phyloP scores from a whole-genome alignment of 2,329 filamentous ascomycete genomes.

The Hypoxylon sp. region DNA sequence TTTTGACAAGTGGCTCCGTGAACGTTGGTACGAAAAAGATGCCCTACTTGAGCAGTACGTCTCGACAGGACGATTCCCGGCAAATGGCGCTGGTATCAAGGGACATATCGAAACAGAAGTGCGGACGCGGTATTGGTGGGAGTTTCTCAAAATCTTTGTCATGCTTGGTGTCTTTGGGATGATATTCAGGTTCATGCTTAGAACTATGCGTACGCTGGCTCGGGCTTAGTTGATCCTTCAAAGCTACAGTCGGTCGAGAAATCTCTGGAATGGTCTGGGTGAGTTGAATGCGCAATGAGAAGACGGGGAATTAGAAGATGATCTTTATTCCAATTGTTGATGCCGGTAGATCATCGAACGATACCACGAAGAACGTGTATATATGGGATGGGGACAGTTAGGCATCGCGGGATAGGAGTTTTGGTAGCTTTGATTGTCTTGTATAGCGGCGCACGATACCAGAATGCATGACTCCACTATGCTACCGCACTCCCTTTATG shows the following conservation, averaged over 20 bases:
- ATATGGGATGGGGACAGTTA: constrained; percentile 2
- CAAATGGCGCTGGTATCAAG: constrained; percentile 61
- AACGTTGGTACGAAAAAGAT: constrained; percentile 93
- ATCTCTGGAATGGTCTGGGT: background rate
- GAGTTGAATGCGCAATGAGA: background rate
- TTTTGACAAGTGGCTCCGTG: constrained; percentile 86
- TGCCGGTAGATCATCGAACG: constrained; percentile 9
- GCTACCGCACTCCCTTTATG: no score
- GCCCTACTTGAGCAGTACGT: constrained; percentile 84
- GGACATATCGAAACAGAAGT: constrained; percentile 67
- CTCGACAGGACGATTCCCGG: constrained; percentile 80
- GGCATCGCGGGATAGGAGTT: no score
- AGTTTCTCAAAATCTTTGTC: constrained; percentile 64
- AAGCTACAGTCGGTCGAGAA: no score
- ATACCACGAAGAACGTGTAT: constrained; percentile 23
- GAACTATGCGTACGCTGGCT: constrained; percentile 26
- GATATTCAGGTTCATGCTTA: constrained; percentile 50
- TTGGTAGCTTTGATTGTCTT: constrained; percentile 4
- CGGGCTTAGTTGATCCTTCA: constrained; percentile 12
- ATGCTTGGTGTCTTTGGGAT: constrained; percentile 57
- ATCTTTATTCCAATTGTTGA: constrained; percentile 5
- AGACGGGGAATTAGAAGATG: background rate
- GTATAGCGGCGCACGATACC: constrained; percentile 1
- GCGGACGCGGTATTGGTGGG: constrained; percentile 61
- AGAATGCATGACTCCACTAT: constrained; percentile 13